Evolutionary conservation across 2,329 filamentous ascomycete genomes (phyloP).

Genomic region (Epichloe elymi): DNA sequence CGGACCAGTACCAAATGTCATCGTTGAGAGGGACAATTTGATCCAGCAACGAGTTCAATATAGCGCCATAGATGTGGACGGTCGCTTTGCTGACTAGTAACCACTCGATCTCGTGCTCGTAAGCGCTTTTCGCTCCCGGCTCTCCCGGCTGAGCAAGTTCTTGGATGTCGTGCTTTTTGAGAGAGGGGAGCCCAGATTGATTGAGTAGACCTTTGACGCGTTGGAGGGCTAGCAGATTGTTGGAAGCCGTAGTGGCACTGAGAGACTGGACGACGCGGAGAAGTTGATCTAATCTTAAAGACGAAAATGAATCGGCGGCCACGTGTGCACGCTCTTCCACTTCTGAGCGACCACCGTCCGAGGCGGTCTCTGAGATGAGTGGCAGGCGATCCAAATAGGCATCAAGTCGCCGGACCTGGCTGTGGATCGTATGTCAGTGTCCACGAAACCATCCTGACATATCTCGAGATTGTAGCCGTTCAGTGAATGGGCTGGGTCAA

Average conservation of each 20-base stretch:
- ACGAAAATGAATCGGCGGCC: constrained; percentile 31
- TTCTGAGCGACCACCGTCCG: constrained; percentile 27
- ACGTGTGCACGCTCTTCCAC: constrained; percentile 21
- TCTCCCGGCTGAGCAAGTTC: constrained; percentile 17
- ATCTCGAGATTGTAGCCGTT: not conserved
- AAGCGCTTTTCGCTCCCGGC: constrained; percentile 28
- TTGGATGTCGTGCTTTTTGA: constrained; percentile 16
- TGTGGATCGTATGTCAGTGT: constrained; percentile 16
- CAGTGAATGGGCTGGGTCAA: not conserved
- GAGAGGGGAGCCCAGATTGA: constrained; percentile 43
- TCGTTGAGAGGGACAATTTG: constrained; percentile 74
- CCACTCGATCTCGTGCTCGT: constrained; percentile 79
- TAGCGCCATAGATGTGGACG: constrained; percentile 74
- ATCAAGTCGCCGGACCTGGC: constrained; percentile 50
- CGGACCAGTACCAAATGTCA: constrained; percentile 93
- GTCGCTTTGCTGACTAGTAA: constrained; percentile 81
- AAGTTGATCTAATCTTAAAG: constrained; percentile 45
- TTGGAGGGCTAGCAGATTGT: constrained; percentile 44
- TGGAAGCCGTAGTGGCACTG: constrained; percentile 54
- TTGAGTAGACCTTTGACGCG: constrained; percentile 50
- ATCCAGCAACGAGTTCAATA: constrained; percentile 65
- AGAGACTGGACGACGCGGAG: constrained; percentile 57
- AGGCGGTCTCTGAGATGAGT: constrained; percentile 25
- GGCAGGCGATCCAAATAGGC: constrained; percentile 51
- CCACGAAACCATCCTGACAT: not conserved